phyloP scores from a whole-genome alignment of 208 protist species.

The Leishmania aethiopica region DNA sequence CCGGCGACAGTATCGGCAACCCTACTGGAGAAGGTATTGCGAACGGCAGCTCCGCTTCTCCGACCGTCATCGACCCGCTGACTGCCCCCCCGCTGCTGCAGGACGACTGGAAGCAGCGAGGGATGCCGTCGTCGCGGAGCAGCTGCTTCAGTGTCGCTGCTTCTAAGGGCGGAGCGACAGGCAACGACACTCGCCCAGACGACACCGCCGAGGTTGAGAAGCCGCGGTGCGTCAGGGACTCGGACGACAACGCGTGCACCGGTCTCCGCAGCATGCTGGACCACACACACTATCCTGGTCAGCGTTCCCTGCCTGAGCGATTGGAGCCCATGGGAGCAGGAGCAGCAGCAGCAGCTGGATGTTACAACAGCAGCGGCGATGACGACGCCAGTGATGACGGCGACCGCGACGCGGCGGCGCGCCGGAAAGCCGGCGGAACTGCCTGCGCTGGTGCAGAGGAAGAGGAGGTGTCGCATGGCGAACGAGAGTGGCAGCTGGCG shows the following conservation, averaged over 20 bases:
- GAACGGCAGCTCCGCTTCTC: constrained; percentile 13
- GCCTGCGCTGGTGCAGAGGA: not conserved
- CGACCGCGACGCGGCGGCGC: constrained; percentile 11
- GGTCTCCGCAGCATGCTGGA: not conserved
- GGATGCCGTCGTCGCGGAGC: not conserved
- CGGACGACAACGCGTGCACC: not conserved
- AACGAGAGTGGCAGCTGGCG: constrained; percentile 45
- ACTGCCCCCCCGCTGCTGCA: not conserved
- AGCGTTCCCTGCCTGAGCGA: not conserved
- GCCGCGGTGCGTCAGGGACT: not conserved
- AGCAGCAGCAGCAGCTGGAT: not conserved
- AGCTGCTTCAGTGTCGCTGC: not conserved
- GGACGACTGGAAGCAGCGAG: not conserved
- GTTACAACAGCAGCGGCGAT: not conserved
- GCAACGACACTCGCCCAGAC: not conserved
- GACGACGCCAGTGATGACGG: not conserved
- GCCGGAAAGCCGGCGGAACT: not conserved
- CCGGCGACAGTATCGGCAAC: not conserved
- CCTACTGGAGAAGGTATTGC: not conserved
- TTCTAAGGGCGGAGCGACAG: not conserved
- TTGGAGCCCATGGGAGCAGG: too few species aligned
- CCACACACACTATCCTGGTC: not conserved
- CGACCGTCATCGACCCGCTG: not conserved
- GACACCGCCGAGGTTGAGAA: not conserved
- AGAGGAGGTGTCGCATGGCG: not conserved